Percentiles rank a stretch among this genome's conserved stretches.
Evolutionary conservation across 2,329 filamentous ascomycete species (phyloP).

Genomic region (Gaeumannomyces tritici): DNA sequence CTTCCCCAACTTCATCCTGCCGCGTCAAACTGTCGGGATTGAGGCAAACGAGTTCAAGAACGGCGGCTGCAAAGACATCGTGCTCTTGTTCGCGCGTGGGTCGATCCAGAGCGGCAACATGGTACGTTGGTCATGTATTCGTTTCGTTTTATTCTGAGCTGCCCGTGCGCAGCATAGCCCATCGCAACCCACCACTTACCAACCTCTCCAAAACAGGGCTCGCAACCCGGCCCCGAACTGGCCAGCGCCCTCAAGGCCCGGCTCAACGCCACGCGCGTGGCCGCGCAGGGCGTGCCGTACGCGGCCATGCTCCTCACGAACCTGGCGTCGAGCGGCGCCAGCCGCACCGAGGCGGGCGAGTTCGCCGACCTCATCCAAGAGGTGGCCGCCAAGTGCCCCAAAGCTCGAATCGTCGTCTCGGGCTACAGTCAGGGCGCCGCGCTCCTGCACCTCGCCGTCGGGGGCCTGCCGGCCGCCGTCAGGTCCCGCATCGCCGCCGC

Average conservation of each 20-base stretch:
- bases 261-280: slow-evolving; percentile 10
- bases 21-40: neutral
- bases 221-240: neutral
- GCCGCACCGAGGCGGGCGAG: slow-evolving; percentile 14
- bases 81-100: neutral
- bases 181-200: neutral
- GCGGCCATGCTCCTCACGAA: slow-evolving; percentile 18
- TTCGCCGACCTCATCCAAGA: slow-evolving; percentile 5
- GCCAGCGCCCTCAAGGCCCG: slow-evolving; percentile 10
- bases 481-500: slow-evolving; percentile 15
- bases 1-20: neutral
- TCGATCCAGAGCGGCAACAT: neutral
- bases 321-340: slow-evolving; percentile 17
- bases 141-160: neutral
- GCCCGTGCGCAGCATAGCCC: too few relatives aligned
- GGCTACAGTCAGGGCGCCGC: slow-evolving; percentile 19
- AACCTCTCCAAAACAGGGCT: neutral
- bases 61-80: neutral
- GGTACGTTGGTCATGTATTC: neutral
- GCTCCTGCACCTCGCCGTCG: slow-evolving; percentile 19
- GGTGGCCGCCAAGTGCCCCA: slow-evolving; percentile 5
- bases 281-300: slow-evolving; percentile 16
- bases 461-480: slow-evolving; percentile 10
- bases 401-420: slow-evolving; percentile 6
- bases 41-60: neutral